phyloP scores from a whole-genome alignment of 345 rosid species.

The Pugionium cornutum region DNA sequence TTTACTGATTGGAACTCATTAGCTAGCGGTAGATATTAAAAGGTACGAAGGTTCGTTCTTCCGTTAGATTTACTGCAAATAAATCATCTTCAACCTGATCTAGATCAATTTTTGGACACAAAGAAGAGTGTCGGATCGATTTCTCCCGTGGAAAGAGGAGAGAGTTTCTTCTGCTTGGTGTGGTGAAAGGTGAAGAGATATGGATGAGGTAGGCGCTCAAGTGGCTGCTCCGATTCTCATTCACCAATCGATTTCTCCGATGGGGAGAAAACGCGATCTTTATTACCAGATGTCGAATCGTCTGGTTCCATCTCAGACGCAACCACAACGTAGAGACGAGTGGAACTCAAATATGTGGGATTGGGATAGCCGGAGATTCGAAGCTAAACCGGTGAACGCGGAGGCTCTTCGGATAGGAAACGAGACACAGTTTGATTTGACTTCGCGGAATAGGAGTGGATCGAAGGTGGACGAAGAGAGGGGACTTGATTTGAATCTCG shows the following conservation, averaged over 20 bases:
- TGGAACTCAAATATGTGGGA: slow-evolving; percentile 80
- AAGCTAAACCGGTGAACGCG: slow-evolving; percentile 56
- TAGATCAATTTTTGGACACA: background rate
- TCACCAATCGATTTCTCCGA: slow-evolving; percentile 54
- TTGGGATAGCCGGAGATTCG: slow-evolving; percentile 74
- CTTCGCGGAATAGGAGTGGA: slow-evolving; percentile 26
- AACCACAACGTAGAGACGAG: slow-evolving; percentile 45
- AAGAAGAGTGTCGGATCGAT: slow-evolving; percentile 21
- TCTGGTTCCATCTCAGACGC: slow-evolving; percentile 31
- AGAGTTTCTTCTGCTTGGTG: background rate
- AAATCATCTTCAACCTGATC: slow-evolving; percentile 8
- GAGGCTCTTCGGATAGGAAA: slow-evolving; percentile 47
- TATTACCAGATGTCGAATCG: slow-evolving; percentile 42
- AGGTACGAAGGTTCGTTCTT: slow-evolving; percentile 11
- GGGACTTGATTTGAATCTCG: slow-evolving; percentile 71
- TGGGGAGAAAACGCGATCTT: slow-evolving; percentile 69
- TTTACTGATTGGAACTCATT: background rate
- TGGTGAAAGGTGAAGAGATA: slow-evolving; percentile 26
- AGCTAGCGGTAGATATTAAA: slow-evolving; percentile 24
- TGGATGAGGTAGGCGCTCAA: slow-evolving; percentile 84
- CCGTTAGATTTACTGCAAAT: slow-evolving; percentile 18
- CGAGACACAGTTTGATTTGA: slow-evolving; percentile 28
- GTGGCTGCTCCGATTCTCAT: slow-evolving; percentile 63
- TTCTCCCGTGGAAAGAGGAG: background rate
- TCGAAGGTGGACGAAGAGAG: slow-evolving; percentile 47